phyloP scores from a whole-genome alignment of 257 asterid genomes.

The Nicotiana sylvestris region DNA sequence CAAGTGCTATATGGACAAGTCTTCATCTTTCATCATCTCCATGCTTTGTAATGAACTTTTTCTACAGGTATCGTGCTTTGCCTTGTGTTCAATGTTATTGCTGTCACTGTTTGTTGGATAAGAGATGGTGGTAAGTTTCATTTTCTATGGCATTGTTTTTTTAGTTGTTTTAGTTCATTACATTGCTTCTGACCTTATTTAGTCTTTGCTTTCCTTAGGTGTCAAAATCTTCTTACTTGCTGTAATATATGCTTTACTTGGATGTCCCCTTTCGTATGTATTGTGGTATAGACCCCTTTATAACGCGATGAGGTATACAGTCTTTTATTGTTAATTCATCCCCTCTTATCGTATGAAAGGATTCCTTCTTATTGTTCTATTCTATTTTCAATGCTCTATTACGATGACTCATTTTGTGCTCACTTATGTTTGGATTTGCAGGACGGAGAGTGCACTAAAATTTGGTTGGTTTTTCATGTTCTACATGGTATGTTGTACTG shows the following conservation, averaged over 20 bases:
- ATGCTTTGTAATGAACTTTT: too few species aligned
- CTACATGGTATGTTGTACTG: slow-evolving; percentile 57
- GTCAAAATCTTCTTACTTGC: slow-evolving; percentile 88
- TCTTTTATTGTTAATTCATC: neutral
- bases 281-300: slow-evolving; percentile 96
- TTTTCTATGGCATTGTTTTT: neutral
- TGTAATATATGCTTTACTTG: slow-evolving; percentile 73
- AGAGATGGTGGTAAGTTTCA: slow-evolving; percentile 73
- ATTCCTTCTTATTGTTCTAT: too few species aligned
- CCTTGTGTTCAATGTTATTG: slow-evolving; percentile 79
- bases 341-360: too few species aligned
- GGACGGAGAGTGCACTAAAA: slow-evolving; percentile 94
- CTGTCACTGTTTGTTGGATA: slow-evolving; percentile 85
- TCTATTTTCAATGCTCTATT: too few species aligned
- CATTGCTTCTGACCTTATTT: slow-evolving; percentile 21
- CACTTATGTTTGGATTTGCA: slow-evolving; percentile 29
- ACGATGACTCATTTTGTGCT: neutral
- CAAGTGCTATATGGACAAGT: neutral
- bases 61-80: slow-evolving; percentile 79
- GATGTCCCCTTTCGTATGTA: slow-evolving; percentile 83
- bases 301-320: slow-evolving; percentile 84
- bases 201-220: slow-evolving; percentile 43
- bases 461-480: slow-evolving; percentile 91
- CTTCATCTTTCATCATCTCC: too few species aligned
- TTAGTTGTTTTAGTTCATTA: neutral